Base-by-base conservation (phyloP, 805 yeast genomes). In the Cyberlindnera galapagoensis region DNA sequence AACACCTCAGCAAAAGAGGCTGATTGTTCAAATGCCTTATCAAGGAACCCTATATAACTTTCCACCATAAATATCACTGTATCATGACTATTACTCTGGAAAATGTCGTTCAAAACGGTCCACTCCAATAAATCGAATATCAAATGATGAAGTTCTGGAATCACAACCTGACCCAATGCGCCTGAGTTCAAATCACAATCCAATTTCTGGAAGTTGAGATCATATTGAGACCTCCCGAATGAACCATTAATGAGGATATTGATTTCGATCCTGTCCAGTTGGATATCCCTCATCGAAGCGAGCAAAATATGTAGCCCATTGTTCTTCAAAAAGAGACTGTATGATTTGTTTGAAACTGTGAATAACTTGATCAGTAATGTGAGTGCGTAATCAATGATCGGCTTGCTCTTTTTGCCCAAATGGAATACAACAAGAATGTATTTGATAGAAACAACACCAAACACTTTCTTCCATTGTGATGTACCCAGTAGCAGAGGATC, bases 371-470 rank as follows among this genome's bases (percentile, higher is more conserved):
- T 57, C 13, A 83, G 50, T 10, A 83, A 52, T n/a, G 56, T 55
- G n/a, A 65, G 36, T 1, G 59, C 51, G 7, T 47, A 40, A 21
- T 56, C 51, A n/a, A 51, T 59, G 13, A 39, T 41, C 5, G 36
- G 21, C 24, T 51, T 56, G 39, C 50, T 51, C 27, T 30, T 45
- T 67, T 28, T 57, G 49, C 19, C 62, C 40, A 32, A 64, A 47
- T 63, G 63, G 32, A 71, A 56, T 9, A 81, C 49, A 10, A 81
- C 50, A 9, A 82, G 56, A 8, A 82, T 59, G 81, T 88, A 78
- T 47, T 79, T 80, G 6, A 78, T 64, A 1, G 84, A 71, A 3
- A 83, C 62, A 0, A 79, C 62, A 28, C 76, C 67, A 65, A 69
- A 44, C 56, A 66, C 44, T 55, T 68, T 50, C 55, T 70, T 51